phyloP scores from a whole-genome alignment of 2,329 filamentous ascomycete species.

The Penicillium sp. region DNA sequence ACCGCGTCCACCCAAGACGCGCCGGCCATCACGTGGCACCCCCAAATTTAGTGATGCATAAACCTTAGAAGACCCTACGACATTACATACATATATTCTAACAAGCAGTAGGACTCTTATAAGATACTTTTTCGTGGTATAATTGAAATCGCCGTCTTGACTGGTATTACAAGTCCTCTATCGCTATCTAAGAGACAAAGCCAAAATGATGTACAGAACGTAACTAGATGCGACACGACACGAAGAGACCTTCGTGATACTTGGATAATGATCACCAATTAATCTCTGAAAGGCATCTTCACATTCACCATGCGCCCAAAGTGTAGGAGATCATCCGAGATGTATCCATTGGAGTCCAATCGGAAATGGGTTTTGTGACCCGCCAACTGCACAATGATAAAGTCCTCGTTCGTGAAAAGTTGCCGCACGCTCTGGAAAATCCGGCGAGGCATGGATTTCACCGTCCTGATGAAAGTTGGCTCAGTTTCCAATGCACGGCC shows the following conservation, averaged over 20 bases:
- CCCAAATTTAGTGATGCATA: background rate
- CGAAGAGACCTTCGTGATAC: background rate
- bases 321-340: constrained; percentile 37
- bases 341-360: constrained; percentile 40
- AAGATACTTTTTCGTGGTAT: background rate
- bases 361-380: constrained; percentile 38
- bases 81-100: background rate
- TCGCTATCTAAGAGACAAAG: background rate
- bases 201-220: constrained; percentile 6
- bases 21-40: constrained; percentile 30
- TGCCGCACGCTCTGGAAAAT: constrained; percentile 39
- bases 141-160: background rate
- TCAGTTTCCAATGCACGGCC: constrained; percentile 11
- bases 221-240: too few species aligned
- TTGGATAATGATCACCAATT: background rate
- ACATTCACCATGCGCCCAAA: constrained; percentile 25
- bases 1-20: constrained; percentile 28
- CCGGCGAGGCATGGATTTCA: constrained; percentile 33
- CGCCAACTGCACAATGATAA: constrained; percentile 40
- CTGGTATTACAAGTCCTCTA: constrained; percentile 2
- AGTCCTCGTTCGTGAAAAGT: constrained; percentile 43
- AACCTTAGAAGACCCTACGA: background rate
- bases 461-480: constrained; percentile 33
- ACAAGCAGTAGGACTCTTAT: background rate
- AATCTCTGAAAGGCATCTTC: constrained; percentile 4